phyloP scores from a whole-genome alignment of 2,329 filamentous ascomycete species.

The Huntiella savannae region DNA sequence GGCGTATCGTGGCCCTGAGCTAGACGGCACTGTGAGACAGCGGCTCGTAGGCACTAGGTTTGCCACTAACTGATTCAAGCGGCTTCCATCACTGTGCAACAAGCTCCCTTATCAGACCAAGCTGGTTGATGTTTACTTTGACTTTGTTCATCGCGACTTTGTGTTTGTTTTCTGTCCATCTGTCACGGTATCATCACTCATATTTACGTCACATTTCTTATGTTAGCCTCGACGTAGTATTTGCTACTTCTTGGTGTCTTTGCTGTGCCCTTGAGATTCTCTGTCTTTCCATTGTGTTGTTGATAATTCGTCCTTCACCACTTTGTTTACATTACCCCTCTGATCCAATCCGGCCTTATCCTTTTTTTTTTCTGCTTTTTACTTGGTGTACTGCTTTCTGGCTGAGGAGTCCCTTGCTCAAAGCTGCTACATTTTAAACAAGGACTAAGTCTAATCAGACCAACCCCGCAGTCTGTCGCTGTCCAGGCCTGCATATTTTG shows the following conservation, averaged over 20 bases:
- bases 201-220: not conserved
- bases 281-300: not conserved
- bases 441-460: too few species aligned
- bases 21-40: too few species aligned
- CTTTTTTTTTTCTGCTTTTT: not conserved
- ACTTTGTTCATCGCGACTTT: not conserved
- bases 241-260: too few species aligned
- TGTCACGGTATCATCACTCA: not conserved
- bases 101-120: slow-evolving; percentile 2
- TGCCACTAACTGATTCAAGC: too few species aligned
- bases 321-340: not conserved
- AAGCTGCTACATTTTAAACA: too few species aligned
- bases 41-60: too few species aligned
- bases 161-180: not conserved
- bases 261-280: not conserved
- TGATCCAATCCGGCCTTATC: not conserved
- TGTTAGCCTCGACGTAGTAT: not conserved
- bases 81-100: not conserved
- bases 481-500: not conserved
- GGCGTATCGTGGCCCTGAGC: too few species aligned
- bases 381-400: not conserved
- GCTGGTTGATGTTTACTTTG: slow-evolving; percentile 1
- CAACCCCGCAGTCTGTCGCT: too few species aligned
- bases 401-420: too few species aligned
- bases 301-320: not conserved